Evolutionary conservation across 306 rosid species (phyloP), one percentile per base, ranked within the genome.

Genomic region (Vigna radiata): DNA sequence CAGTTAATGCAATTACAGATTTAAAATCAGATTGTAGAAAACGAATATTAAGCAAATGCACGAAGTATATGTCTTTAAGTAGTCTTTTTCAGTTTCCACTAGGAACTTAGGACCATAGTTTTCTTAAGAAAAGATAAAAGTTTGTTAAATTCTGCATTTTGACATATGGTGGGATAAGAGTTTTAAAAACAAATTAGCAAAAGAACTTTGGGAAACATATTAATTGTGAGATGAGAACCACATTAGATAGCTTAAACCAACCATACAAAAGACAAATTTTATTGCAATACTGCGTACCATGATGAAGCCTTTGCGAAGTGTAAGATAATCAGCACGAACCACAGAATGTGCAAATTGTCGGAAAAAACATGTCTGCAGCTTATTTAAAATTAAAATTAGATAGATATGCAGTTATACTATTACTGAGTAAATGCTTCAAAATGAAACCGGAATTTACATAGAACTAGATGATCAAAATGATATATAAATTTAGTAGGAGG

Each of bases 271-370:
- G 39, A 63, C 67, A 48, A 63, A 36, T 12, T 55, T 9, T 21
- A 68, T 54, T 82, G 59, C 79, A 62, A 83, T 70, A 65, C 56
- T 75, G 33, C 82, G 37, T 89, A 95, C 99, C 97, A 33, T 54
- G 86, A 95, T 92, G 91, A 95, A 95, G 73, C 99, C 99, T 83
- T 88, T 90, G 77, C 97, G 97, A 58, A 95, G 91, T 2, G 92
- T 88, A 68, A 95, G 93, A 84, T 95, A 95, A 70, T 95, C 99
- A 41, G 96, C 89, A 77, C 84, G 90, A 84, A 89, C 96, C 75
- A 92, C 91, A 16, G 99, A 95, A 79, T 2, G 87, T 49, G 97
- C 97, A 77, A 95, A 92, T 85, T 95, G 99, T 72, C 99, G 91
- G 69, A 90, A 95, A 83, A 92, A 90, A 77, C 99, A 95, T 71